Percentiles rank a stretch among this genome's conserved stretches.
These are phyloP conservation scores for Arxiozyma slooffiae DNA, from an alignment of 1,139 yeast species.

Conservation along the genomic window DNA sequence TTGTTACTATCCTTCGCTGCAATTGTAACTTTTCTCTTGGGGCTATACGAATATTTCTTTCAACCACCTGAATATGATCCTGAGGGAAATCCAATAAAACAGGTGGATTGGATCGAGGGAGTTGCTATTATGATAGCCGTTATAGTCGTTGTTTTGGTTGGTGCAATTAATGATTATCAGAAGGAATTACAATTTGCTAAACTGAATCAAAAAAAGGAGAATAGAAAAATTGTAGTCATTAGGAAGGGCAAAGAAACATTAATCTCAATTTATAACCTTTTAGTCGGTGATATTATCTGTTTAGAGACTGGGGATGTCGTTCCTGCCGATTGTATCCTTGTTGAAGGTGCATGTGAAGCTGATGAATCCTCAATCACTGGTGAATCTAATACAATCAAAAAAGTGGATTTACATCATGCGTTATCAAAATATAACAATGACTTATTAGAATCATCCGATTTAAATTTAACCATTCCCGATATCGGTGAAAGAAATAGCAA, in stretches of 20 bases:
- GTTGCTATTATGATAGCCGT: conserved; percentile 94
- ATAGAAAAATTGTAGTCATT: conserved; percentile 66
- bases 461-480: conserved; percentile 27
- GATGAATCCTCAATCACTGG: conserved; percentile 94
- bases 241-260: conserved; percentile 62
- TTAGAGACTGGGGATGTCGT: conserved; percentile 91
- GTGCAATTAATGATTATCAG: conserved; percentile 91
- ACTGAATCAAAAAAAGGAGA: conserved; percentile 79
- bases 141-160: conserved; percentile 79
- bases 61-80: conserved; percentile 68
- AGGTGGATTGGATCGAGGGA: conserved; percentile 97
- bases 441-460: conserved; percentile 22
- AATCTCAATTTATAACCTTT: conserved; percentile 62
- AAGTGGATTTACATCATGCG: conserved; percentile 48
- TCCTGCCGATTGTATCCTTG: conserved; percentile 76
- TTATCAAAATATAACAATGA: conserved; percentile 25
- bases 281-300: conserved; percentile 76
- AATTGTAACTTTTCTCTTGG: conserved; percentile 75
- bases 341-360: conserved; percentile 70
- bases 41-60: conserved; percentile 86
- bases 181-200: conserved; percentile 89
- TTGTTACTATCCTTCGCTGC: conserved; percentile 81
- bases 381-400: conserved; percentile 74
- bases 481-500: conserved; percentile 34
- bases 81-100: conserved; percentile 64